A percentile compares a stretch with the other conserved stretches of the same genome.
Conservation (phyloP, 208 protist species). For the Trypanosoma boissoni region DNA sequence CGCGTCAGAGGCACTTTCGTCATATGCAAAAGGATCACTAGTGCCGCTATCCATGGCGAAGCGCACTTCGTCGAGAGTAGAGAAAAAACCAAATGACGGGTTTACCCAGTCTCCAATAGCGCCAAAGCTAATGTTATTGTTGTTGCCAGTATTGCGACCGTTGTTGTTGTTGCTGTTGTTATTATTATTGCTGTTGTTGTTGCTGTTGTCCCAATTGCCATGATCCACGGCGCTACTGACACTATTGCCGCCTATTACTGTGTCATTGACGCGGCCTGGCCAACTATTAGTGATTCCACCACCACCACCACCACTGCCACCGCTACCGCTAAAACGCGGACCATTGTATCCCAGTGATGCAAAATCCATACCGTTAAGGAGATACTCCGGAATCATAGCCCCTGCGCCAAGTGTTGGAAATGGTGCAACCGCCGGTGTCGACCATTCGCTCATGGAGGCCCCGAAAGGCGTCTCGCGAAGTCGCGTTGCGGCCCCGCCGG, state of each 20-base stretch:
- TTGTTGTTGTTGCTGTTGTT: neutral
- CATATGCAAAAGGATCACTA: neutral
- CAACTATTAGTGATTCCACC: neutral
- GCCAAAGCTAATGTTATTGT: too few relatives aligned
- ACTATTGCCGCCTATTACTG: neutral
- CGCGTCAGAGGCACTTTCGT: constrained; percentile 8
- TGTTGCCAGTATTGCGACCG: neutral
- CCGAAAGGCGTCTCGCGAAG: too few relatives aligned
- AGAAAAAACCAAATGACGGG: too few relatives aligned
- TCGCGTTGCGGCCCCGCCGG: too few relatives aligned
- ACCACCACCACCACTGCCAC: neutral
- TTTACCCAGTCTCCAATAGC: too few relatives aligned
- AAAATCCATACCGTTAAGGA: neutral
- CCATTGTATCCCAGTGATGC: neutral
- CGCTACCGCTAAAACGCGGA: neutral
- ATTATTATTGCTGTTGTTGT: constrained; percentile 8
- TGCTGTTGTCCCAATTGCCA: constrained; percentile 4
- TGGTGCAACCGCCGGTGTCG: constrained; percentile 9
- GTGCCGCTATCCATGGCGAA: too few relatives aligned
- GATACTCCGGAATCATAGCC: neutral
- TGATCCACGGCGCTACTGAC: neutral
- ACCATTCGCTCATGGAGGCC: constrained; percentile 5
- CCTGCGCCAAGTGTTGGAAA: constrained; percentile 1
- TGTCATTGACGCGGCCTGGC: neutral
- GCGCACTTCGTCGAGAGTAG: too few relatives aligned